A percentile compares a stretch with the other conserved stretches of the same genome.
Evolutionary conservation across 139 green algal genomes (phyloP).

Genomic region (Penium margaritaceum): DNA sequence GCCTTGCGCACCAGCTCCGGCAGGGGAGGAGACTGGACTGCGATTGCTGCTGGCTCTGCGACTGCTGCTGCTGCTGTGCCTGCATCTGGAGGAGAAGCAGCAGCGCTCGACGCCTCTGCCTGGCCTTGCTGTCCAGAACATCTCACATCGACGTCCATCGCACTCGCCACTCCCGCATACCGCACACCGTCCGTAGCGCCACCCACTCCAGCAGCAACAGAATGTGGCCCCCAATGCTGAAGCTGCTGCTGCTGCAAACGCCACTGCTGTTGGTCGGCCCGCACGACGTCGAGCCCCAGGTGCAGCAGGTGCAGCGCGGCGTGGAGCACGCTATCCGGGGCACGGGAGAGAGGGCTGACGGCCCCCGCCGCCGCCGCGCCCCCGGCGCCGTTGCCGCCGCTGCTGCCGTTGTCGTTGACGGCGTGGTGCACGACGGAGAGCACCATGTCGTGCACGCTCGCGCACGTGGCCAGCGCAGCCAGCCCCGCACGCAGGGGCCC

Average conservation of each 20-base stretch:
- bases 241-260: background rate
- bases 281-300: constrained; percentile 16
- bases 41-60: too few relatives aligned
- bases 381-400: background rate
- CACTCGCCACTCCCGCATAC: background rate
- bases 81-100: too few relatives aligned
- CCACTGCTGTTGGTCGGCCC: background rate
- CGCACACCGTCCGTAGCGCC: background rate
- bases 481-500: constrained; percentile 16
- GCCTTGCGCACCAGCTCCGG: too few relatives aligned
- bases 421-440: constrained; percentile 31
- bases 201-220: background rate
- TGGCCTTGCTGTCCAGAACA: background rate
- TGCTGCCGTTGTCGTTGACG: background rate
- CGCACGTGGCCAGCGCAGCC: constrained; percentile 11
- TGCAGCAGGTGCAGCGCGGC: constrained; percentile 39
- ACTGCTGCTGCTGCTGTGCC: too few relatives aligned
- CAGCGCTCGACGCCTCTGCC: too few relatives aligned
- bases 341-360: background rate
- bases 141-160: background rate
- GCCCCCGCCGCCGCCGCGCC: background rate
- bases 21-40: too few relatives aligned
- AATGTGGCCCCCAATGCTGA: background rate
- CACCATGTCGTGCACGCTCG: constrained; percentile 27
- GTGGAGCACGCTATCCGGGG: constrained; percentile 31